Evolutionary conservation across 2,329 filamentous ascomycete species (phyloP).

Genomic region (Drechslerella dactyloides): DNA sequence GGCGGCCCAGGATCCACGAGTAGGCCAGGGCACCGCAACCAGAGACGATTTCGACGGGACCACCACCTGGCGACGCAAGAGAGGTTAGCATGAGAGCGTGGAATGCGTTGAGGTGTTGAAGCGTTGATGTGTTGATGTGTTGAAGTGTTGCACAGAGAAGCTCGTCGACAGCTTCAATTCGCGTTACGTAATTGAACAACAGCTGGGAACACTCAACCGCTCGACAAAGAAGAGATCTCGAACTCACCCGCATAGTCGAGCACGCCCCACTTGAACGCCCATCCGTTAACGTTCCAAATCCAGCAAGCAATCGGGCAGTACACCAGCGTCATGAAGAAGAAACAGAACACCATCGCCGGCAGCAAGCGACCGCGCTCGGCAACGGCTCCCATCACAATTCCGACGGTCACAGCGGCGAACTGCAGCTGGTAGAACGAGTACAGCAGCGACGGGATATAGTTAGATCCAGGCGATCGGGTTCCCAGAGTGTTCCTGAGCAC

Average conservation of each 20-base stretch:
- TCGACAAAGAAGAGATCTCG: too few species aligned
- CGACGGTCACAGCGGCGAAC: slow-evolving; percentile 92
- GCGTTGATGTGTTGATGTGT: slow-evolving; percentile 17
- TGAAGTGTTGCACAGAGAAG: slow-evolving; percentile 23
- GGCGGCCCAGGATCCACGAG: slow-evolving; percentile 90
- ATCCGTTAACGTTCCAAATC: slow-evolving; percentile 94
- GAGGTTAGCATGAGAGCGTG: slow-evolving; percentile 4
- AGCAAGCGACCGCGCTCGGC: slow-evolving; percentile 92
- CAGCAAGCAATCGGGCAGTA: slow-evolving; percentile 97
- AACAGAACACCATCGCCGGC: slow-evolving; percentile 92
- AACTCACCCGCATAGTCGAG: slow-evolving; percentile 80
- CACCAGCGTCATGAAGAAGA: slow-evolving; percentile 94
- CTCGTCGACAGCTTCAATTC: slow-evolving; percentile 4
- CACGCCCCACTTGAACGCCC: slow-evolving; percentile 88
- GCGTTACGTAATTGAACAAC: slow-evolving; percentile 47
- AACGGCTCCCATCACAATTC: slow-evolving; percentile 88
- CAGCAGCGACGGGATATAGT: slow-evolving; percentile 84
- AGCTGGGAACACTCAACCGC: too few species aligned
- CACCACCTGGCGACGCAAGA: slow-evolving; percentile 65
- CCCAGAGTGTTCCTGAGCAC: slow-evolving; percentile 84
- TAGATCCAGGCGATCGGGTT: slow-evolving; percentile 83
- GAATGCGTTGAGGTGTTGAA: slow-evolving; percentile 21
- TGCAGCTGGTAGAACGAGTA: slow-evolving; percentile 98
- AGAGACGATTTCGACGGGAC: slow-evolving; percentile 95
- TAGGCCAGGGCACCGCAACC: slow-evolving; percentile 93